Percentiles rank a stretch among this genome's conserved stretches.
Conservation (phyloP, 768 basidiomycete genomes). For the Hericium alpestre region DNA sequence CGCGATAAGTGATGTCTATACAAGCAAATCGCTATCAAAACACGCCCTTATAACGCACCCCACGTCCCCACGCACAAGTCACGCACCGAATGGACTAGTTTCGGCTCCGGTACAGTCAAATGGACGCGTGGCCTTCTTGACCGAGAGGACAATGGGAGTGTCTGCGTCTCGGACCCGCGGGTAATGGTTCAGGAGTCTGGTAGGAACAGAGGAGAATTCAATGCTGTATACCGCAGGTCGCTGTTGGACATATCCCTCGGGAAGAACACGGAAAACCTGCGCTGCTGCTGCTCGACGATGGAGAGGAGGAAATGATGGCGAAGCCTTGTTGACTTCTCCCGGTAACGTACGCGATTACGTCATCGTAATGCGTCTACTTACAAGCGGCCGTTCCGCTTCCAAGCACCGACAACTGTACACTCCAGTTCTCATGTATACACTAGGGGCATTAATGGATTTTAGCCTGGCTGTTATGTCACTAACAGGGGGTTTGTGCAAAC, state of each 20-base stretch:
- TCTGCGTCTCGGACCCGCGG: background rate
- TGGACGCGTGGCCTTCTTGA: background rate
- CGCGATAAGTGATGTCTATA: too few relatives aligned
- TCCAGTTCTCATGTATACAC: too few relatives aligned
- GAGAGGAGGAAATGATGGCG: too few relatives aligned
- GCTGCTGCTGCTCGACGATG: background rate
- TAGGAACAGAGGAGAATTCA: slow-evolving; percentile 5
- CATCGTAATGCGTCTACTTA: background rate
- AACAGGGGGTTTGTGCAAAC: too few relatives aligned
- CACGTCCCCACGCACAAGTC: background rate
- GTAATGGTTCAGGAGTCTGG: background rate
- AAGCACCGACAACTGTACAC: too few relatives aligned
- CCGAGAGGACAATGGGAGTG: background rate
- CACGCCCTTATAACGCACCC: too few relatives aligned
- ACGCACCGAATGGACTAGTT: background rate
- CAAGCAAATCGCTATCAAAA: too few relatives aligned
- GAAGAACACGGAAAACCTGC: background rate
- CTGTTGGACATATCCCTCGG: background rate
- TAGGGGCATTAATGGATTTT: too few relatives aligned
- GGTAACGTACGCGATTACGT: background rate
- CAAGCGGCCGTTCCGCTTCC: too few relatives aligned
- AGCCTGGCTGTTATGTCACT: too few relatives aligned
- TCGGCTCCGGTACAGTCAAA: too few relatives aligned
- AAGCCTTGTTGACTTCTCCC: background rate
- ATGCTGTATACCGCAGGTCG: background rate